A percentile compares a stretch with the other conserved stretches of the same genome.
These are phyloP conservation scores for Kwoniella bestiolae DNA, from an alignment of 768 basidiomycete species.

Conservation along the genomic window DNA sequence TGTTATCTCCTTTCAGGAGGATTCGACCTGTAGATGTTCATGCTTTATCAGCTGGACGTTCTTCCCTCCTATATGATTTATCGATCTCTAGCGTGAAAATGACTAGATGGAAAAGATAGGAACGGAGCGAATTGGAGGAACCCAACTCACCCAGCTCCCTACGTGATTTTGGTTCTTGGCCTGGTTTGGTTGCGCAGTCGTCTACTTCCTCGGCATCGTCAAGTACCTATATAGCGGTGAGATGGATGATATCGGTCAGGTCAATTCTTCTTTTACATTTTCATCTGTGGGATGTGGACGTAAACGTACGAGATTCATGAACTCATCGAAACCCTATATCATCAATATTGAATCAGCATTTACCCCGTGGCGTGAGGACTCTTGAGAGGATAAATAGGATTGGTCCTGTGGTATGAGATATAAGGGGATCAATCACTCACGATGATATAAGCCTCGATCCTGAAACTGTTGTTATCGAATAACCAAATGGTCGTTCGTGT, in stretches of 20 bases:
- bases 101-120: neutral
- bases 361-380: too few species aligned
- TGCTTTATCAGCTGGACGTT: neutral
- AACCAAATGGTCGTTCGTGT: constrained; percentile 89
- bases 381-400: constrained; percentile 6
- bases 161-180: constrained; percentile 81
- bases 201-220: constrained; percentile 93
- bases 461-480: constrained; percentile 95
- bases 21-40: constrained; percentile 73
- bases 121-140: neutral
- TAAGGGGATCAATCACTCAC: constrained; percentile 61
- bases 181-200: constrained; percentile 60
- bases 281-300: neutral
- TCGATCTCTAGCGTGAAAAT: constrained; percentile 11
- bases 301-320: constrained; percentile 81
- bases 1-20: constrained; percentile 95
- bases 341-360: neutral
- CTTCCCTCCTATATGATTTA: neutral
- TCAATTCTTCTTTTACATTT: neutral
- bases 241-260: neutral
- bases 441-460: constrained; percentile 93
- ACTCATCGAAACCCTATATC: constrained; percentile 92
- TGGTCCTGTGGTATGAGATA: neutral
- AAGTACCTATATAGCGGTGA: constrained; percentile 60
- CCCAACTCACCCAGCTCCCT: constrained; percentile 73